Percentiles rank a stretch among this genome's conserved stretches.
Evolutionary conservation across 495 filamentous ascomycete species (phyloP).

Genomic region (Apiosordaria backusii): DNA sequence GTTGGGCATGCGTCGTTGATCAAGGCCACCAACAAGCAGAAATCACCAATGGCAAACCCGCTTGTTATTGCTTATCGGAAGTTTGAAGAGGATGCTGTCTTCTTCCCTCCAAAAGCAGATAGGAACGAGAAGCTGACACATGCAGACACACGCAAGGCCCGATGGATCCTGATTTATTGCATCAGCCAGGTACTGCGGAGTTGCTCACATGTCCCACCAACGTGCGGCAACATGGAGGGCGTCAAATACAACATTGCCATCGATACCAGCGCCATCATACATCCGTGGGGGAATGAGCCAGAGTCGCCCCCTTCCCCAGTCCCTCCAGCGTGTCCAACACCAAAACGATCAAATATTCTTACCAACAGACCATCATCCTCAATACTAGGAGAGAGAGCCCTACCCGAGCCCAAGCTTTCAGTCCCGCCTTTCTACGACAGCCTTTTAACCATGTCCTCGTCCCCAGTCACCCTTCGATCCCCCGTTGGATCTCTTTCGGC

Average conservation of each 20-base stretch:
- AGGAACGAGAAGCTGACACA: slow-evolving; percentile 41
- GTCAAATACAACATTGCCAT: slow-evolving; percentile 45
- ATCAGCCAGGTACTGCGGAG: slow-evolving; percentile 61
- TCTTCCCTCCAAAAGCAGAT: slow-evolving; percentile 36
- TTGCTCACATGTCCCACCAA: slow-evolving; percentile 37
- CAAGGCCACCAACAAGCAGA: slow-evolving; percentile 41
- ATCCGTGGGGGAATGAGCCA: slow-evolving; percentile 2
- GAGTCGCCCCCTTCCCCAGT: neutral
- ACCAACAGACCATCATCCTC: neutral
- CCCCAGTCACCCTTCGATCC: neutral
- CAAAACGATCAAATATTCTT: neutral
- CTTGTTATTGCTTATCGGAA: slow-evolving; percentile 45
- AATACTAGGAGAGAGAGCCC: neutral
- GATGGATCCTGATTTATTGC: slow-evolving; percentile 71
- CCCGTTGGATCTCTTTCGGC: neutral
- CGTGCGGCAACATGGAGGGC: slow-evolving; percentile 33
- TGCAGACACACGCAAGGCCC: slow-evolving; percentile 59
- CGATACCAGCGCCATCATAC: slow-evolving; percentile 26
- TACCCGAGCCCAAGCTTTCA: neutral
- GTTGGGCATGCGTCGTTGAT: slow-evolving; percentile 36
- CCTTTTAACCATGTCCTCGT: neutral
- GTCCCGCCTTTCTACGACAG: neutral
- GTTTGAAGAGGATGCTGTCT: slow-evolving; percentile 45
- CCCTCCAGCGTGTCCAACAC: neutral
- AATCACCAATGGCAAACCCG: slow-evolving; percentile 30